These are phyloP conservation scores for Alternaria brassicicola DNA, from an alignment of 2,329 filamentous ascomycete genomes.

Conservation along the genomic window DNA sequence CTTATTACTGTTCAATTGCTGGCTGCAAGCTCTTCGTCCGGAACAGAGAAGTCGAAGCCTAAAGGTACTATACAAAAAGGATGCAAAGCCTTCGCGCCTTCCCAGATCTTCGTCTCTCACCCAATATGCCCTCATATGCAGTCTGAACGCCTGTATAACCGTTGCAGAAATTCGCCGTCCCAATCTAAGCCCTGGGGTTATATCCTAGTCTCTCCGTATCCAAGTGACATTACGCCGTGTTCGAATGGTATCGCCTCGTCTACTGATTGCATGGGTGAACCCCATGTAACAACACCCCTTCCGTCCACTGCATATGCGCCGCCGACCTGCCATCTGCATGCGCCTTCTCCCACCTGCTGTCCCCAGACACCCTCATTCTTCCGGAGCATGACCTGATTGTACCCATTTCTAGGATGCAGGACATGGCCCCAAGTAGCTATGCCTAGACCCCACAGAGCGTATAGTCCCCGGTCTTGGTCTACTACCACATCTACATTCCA, in stretches of 20 bases:
- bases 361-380: slow-evolving; percentile 47
- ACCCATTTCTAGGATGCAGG: slow-evolving; percentile 44
- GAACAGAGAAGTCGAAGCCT: neutral
- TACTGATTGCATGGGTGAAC: slow-evolving; percentile 44
- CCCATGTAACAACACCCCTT: slow-evolving; percentile 43
- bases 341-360: slow-evolving; percentile 44
- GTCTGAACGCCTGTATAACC: neutral
- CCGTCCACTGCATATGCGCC: slow-evolving; percentile 44
- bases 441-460: slow-evolving; percentile 67
- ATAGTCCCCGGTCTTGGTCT: slow-evolving; percentile 63
- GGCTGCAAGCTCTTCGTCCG: neutral
- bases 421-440: slow-evolving; percentile 45
- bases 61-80: neutral
- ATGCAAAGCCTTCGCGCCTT: neutral
- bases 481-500: slow-evolving; percentile 63
- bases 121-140: neutral
- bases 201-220: slow-evolving; percentile 19
- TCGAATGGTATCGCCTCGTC: slow-evolving; percentile 41
- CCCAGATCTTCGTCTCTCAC: neutral
- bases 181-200: neutral
- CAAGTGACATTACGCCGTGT: slow-evolving; percentile 41
- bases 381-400: slow-evolving; percentile 43
- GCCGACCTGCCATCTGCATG: slow-evolving; percentile 45
- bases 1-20: neutral
- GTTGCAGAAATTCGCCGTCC: neutral